A percentile compares a stretch with the other conserved stretches of the same genome.
Evolutionary conservation across 371 early-diverging fungal genomes (phyloP).

Genomic region (Haplosporangium sp.): DNA sequence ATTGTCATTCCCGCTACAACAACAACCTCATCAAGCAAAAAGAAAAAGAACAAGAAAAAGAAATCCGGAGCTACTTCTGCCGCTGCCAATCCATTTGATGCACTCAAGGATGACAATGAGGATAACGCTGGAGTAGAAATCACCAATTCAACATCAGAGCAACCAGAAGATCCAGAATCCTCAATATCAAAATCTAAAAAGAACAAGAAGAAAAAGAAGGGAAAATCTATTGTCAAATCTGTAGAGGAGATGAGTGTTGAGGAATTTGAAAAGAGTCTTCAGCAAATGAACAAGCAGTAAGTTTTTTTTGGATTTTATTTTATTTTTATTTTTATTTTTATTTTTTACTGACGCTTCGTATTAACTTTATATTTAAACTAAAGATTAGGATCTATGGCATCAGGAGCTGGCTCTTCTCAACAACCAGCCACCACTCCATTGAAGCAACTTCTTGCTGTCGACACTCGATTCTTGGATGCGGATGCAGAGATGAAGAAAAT

Average conservation of each 20-base stretch:
- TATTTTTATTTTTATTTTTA: too few species aligned
- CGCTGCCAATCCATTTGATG: slow-evolving; percentile 41
- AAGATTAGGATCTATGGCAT: slow-evolving; percentile 24
- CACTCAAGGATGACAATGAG: slow-evolving; percentile 30
- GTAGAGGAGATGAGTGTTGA: slow-evolving; percentile 69
- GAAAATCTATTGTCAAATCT: slow-evolving; percentile 50
- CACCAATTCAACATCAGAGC: not conserved
- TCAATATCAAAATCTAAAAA: slow-evolving; percentile 49
- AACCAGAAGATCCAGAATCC: not conserved
- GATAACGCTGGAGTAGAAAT: not conserved
- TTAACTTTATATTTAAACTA: not conserved
- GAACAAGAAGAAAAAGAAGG: slow-evolving; percentile 65
- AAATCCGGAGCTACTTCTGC: slow-evolving; percentile 23
- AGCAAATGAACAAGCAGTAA: slow-evolving; percentile 67
- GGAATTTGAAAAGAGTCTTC: slow-evolving; percentile 72
- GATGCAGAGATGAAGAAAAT: slow-evolving; percentile 89
- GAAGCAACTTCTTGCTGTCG: slow-evolving; percentile 68
- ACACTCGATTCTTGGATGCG: slow-evolving; percentile 79
- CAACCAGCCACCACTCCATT: slow-evolving; percentile 13
- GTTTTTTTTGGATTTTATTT: not conserved
- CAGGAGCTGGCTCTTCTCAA: slow-evolving; percentile 15
- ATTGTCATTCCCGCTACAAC: slow-evolving; percentile 12
- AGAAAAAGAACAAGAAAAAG: slow-evolving; percentile 58
- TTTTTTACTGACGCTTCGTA: too few species aligned
- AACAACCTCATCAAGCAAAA: slow-evolving; percentile 42